These are phyloP conservation scores for Hanseniaspora gamundiae DNA, from an alignment of 1,139 yeast genomes.

Conservation along the genomic window DNA sequence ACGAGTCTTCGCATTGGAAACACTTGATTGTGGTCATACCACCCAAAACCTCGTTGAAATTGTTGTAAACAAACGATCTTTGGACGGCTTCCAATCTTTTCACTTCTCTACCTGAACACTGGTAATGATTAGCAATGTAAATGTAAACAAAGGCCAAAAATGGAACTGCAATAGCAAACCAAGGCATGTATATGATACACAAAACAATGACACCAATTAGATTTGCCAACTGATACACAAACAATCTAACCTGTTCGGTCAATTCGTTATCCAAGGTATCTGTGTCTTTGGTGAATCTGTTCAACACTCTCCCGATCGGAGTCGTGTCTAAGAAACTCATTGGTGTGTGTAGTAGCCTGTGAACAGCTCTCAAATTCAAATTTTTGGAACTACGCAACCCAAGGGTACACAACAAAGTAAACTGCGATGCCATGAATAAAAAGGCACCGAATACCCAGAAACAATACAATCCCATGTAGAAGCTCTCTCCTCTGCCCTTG, in stretches of 20 bases:
- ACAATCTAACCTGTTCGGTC: slow-evolving; percentile 38
- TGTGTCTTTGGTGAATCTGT: slow-evolving; percentile 50
- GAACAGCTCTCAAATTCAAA: slow-evolving; percentile 33
- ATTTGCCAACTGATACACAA: slow-evolving; percentile 35
- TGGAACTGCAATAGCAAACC: slow-evolving; percentile 53
- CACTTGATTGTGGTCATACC: slow-evolving; percentile 50
- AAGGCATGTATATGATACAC: slow-evolving; percentile 58
- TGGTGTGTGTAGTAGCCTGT: slow-evolving; percentile 37
- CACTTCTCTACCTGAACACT: slow-evolving; percentile 49
- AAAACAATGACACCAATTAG: slow-evolving; percentile 47
- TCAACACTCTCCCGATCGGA: slow-evolving; percentile 47
- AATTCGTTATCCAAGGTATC: slow-evolving; percentile 48
- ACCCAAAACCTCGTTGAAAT: slow-evolving; percentile 45
- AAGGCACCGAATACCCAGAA: slow-evolving; percentile 33
- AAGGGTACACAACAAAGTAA: slow-evolving; percentile 36
- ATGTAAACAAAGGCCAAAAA: slow-evolving; percentile 32
- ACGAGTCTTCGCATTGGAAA: slow-evolving; percentile 28
- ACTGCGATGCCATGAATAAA: slow-evolving; percentile 31
- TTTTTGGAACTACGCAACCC: slow-evolving; percentile 34
- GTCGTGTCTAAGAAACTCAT: slow-evolving; percentile 49
- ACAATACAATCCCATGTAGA: slow-evolving; percentile 58
- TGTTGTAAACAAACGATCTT: slow-evolving; percentile 50
- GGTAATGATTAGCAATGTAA: slow-evolving; percentile 36
- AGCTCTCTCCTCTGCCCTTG: slow-evolving; percentile 28
- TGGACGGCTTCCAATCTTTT: slow-evolving; percentile 52